These are phyloP conservation scores for Ceratobasidium theobromae DNA, from an alignment of 1,284 basidiomycete species.

Conservation along the genomic window DNA sequence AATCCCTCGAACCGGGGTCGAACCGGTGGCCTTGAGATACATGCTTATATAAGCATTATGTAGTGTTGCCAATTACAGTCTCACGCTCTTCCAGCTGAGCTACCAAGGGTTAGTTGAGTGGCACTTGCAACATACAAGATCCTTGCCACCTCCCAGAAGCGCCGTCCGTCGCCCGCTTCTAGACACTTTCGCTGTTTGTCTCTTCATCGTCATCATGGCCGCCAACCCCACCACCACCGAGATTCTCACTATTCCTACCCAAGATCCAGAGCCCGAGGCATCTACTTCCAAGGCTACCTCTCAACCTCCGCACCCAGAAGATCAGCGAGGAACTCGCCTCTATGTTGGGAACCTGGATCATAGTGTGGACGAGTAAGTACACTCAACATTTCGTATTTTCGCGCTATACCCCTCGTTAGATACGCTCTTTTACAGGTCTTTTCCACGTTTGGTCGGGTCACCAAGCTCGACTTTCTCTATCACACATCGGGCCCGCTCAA, in stretches of 20 bases:
- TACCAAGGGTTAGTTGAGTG: constrained; percentile 33
- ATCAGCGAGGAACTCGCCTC: constrained; percentile 51
- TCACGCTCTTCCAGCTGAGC: constrained; percentile 37
- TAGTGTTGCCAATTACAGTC: constrained; percentile 32
- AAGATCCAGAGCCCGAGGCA: constrained; percentile 6
- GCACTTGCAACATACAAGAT: background rate
- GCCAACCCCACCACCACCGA: constrained; percentile 19
- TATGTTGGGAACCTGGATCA: constrained; percentile 91
- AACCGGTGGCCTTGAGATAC: constrained; percentile 35
- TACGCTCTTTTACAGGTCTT: constrained; percentile 88
- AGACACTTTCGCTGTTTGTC: no score
- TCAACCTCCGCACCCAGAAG: background rate
- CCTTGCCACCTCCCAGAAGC: no score
- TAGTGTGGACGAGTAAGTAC: constrained; percentile 80
- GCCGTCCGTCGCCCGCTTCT: no score
- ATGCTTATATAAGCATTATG: no score
- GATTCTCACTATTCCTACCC: constrained; percentile 1
- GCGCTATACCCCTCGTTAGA: constrained; percentile 50
- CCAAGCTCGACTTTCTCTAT: constrained; percentile 91
- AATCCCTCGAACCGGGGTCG: constrained; percentile 35
- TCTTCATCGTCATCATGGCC: no score
- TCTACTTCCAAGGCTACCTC: constrained; percentile 2
- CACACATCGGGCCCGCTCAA: constrained; percentile 88
- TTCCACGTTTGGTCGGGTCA: constrained; percentile 86
- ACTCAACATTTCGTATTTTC: background rate